Base-by-base conservation (phyloP, 352 stramenopile species). In the Phytophthora palmivora region DNA sequence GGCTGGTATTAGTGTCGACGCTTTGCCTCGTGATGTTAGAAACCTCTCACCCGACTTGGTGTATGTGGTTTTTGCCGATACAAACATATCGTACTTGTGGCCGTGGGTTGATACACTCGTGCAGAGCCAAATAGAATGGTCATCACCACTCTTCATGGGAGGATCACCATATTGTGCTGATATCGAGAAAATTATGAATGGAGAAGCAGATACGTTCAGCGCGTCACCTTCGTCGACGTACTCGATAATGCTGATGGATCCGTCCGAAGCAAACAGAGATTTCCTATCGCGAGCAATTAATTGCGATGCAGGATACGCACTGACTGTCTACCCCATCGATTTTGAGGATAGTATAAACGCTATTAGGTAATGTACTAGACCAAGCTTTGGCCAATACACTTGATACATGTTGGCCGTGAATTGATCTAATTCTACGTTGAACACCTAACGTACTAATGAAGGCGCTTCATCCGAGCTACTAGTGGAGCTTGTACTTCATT, bases 21-120 rank as follows among this genome's bases (percentile, higher is more conserved):
- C 63, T 11, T 43, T 78, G 16, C 64, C 59, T 1, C 42, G 19
- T 6, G 68, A 72, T 30, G 69, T 74, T 18, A 59, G 39, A 5
- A 54, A 62, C 28, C 19, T 67, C 3, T 72, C 67, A 4, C 36
- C 52, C 4, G 1, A 16, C 8, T 30, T 70, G 26, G 37, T 37
- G 6, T 49, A 22, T 2, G 39, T 69, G 4, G 9, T 24, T 18
- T 36, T 71, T 4, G 43, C 46, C 3, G 34, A 53, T 6, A 75
- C 61, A 0, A 56, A 65, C 1, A 18, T 69, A 10, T 67, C 62
- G 3, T 60, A 43, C 16, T 44, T 75, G 21, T 70, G 61, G 66
- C 44, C 60, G 14, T 74, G 60, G 60, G 37, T 65, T 22, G 66
- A 74, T 19, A 33, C 30, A 11, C 36, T 70, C 3, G 39, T 70